These are phyloP conservation scores for Calocybe gangraenosa DNA, from an alignment of 768 basidiomycete species.

Conservation along the genomic window DNA sequence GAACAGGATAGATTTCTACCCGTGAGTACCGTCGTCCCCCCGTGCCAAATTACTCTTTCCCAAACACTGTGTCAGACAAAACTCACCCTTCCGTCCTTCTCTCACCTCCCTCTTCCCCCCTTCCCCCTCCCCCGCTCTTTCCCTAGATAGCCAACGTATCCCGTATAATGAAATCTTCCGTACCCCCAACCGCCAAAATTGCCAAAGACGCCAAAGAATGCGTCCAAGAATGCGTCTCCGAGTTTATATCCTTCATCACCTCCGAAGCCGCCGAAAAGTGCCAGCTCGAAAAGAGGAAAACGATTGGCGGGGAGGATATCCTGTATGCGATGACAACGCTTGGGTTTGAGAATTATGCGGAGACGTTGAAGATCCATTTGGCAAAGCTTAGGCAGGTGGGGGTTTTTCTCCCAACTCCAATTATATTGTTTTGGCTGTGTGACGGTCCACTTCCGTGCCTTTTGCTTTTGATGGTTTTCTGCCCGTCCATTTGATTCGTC, in stretches of 20 bases:
- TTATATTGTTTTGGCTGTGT: neutral
- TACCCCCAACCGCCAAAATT: slow-evolving; percentile 90
- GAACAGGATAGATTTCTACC: slow-evolving; percentile 96
- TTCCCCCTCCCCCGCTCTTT: neutral
- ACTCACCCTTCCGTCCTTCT: neutral
- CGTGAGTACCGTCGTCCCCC: slow-evolving; percentile 42
- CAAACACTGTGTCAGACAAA: too few relatives aligned
- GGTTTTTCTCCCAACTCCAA: too few relatives aligned
- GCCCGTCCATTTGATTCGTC: neutral
- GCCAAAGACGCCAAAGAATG: slow-evolving; percentile 98
- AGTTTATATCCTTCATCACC: slow-evolving; percentile 98
- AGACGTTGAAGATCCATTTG: slow-evolving; percentile 88
- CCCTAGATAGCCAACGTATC: slow-evolving; percentile 94
- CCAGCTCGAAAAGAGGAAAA: slow-evolving; percentile 93
- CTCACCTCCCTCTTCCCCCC: neutral
- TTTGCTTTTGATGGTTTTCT: too few relatives aligned
- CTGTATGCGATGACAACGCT: slow-evolving; percentile 89
- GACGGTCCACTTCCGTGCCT: neutral
- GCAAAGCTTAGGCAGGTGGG: slow-evolving; percentile 82
- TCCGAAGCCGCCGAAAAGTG: slow-evolving; percentile 96
- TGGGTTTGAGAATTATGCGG: slow-evolving; percentile 93
- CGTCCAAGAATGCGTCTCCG: slow-evolving; percentile 96
- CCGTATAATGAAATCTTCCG: slow-evolving; percentile 91
- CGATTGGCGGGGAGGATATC: slow-evolving; percentile 97
- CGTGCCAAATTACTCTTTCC: too few relatives aligned